Percentiles rank a stretch among this genome's conserved stretches.
Conservation (phyloP, 352 stramenopile genomes). For the Phytophthora brassicae region DNA sequence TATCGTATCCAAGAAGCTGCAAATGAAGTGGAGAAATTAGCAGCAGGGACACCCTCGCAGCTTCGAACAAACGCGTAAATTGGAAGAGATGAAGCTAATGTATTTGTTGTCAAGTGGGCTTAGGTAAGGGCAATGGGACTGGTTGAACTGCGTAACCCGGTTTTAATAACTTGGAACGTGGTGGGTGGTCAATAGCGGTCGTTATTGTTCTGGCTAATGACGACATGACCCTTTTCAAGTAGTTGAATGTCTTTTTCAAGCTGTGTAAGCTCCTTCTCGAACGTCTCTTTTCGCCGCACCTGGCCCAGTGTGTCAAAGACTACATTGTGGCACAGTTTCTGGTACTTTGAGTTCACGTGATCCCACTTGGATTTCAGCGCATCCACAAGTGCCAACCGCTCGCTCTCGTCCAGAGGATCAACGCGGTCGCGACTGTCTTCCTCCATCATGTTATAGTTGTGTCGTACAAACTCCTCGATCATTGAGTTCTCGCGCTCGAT, state of each 20-base stretch:
- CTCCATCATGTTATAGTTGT: constrained; percentile 88
- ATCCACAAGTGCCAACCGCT: constrained; percentile 83
- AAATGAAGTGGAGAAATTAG: constrained; percentile 66
- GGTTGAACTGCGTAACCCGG: constrained; percentile 6
- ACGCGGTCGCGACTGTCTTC: constrained; percentile 56
- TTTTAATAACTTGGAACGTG: neutral
- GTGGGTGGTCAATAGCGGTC: constrained; percentile 42
- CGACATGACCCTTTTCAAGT: constrained; percentile 76
- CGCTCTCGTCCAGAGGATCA: constrained; percentile 83
- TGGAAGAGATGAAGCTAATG: constrained; percentile 11
- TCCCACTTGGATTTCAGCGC: constrained; percentile 94
- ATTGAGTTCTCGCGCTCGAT: constrained; percentile 93
- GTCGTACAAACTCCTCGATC: constrained; percentile 90
- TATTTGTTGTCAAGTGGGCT: constrained; percentile 18
- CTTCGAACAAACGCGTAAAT: constrained; percentile 14
- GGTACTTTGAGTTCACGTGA: constrained; percentile 93
- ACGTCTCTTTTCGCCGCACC: constrained; percentile 91
- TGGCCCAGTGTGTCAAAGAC: constrained; percentile 92
- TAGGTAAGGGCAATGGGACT: constrained; percentile 2
- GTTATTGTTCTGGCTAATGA: constrained; percentile 55
- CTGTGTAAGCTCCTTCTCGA: constrained; percentile 91
- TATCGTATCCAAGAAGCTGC: constrained; percentile 69
- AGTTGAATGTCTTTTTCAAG: constrained; percentile 92
- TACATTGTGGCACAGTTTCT: constrained; percentile 94
- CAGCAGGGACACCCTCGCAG: constrained; percentile 13